phyloP scores from a whole-genome alignment of 2,329 filamentous ascomycete genomes.

The Salinomyces thailandicus region DNA sequence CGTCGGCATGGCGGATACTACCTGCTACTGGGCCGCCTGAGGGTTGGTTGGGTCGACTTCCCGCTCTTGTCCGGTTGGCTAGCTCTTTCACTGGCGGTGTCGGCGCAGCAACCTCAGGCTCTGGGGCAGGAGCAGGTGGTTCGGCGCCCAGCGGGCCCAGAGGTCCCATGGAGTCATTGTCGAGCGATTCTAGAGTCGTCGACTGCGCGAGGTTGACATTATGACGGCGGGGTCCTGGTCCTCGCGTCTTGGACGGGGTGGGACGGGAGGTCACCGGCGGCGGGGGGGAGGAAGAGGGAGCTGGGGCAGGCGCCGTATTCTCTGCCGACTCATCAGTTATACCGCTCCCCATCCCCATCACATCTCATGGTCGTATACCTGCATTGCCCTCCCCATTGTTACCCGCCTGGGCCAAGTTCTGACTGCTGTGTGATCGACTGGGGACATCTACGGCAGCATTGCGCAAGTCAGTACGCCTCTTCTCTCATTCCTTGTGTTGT shows the following conservation, averaged over 20 bases:
- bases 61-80: conserved; percentile 31
- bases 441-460: conserved; percentile 43
- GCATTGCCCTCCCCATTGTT: conserved; percentile 18
- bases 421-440: conserved; percentile 33
- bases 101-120: conserved; percentile 50
- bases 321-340: no score
- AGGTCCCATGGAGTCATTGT: conserved; percentile 58
- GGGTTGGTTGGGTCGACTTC: conserved; percentile 36
- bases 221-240: conserved; percentile 48
- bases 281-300: neutral
- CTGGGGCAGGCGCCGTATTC: neutral
- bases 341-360: no score
- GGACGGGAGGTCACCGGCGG: conserved; percentile 10
- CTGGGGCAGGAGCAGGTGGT: conserved; percentile 28
- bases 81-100: conserved; percentile 50
- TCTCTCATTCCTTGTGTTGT: no score
- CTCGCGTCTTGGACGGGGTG: conserved; percentile 33
- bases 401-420: conserved; percentile 31
- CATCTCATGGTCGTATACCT: no score
- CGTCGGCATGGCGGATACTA: conserved; percentile 45
- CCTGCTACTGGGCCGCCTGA: conserved; percentile 43
- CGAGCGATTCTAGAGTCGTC: conserved; percentile 67
- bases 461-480: no score
- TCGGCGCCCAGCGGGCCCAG: conserved; percentile 54
- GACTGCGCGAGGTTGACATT: conserved; percentile 61